A percentile compares a stretch with the other conserved stretches of the same genome.
Evolutionary conservation across 1,139 yeast genomes (phyloP).

Genomic region (Debaryomyces robertsiae): DNA sequence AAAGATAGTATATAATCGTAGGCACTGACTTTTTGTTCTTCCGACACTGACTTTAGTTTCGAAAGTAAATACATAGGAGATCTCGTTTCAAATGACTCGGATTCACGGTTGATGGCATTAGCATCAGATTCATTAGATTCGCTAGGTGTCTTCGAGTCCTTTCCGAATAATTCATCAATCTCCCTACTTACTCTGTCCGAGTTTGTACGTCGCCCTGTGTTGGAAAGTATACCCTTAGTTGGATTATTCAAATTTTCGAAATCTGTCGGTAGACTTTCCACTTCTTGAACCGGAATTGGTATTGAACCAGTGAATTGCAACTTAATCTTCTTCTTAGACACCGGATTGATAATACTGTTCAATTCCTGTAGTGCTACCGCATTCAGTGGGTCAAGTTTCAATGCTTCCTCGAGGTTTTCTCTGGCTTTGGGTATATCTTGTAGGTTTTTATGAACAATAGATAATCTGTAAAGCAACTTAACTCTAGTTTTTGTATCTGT

Average conservation of each 20-base stretch:
- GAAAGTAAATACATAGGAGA: constrained; percentile 38
- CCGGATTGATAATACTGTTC: constrained; percentile 17
- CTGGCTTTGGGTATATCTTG: constrained; percentile 35
- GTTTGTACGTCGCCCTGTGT: constrained; percentile 1
- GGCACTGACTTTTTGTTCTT: constrained; percentile 31
- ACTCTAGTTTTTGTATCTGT: constrained; percentile 34
- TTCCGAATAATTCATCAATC: constrained; percentile 17
- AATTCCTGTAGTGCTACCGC: constrained; percentile 34
- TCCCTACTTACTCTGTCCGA: constrained; percentile 15
- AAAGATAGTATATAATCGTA: constrained; percentile 45
- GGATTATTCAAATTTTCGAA: constrained; percentile 20
- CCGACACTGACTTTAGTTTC: constrained; percentile 30
- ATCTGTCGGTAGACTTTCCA: constrained; percentile 48
- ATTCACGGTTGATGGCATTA: background rate
- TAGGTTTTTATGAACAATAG: constrained; percentile 45
- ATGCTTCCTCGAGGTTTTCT: constrained; percentile 41
- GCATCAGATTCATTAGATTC: background rate
- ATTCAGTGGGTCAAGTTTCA: constrained; percentile 50
- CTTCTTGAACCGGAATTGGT: constrained; percentile 44
- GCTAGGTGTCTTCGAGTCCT: background rate
- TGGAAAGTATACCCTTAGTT: constrained; percentile 3
- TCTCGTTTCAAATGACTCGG: constrained; percentile 19
- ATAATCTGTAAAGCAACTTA: constrained; percentile 63
- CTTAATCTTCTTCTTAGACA: constrained; percentile 15
- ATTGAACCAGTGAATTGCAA: constrained; percentile 12